phyloP scores from a whole-genome alignment of 768 basidiomycete species.

The Ramaria sp. region DNA sequence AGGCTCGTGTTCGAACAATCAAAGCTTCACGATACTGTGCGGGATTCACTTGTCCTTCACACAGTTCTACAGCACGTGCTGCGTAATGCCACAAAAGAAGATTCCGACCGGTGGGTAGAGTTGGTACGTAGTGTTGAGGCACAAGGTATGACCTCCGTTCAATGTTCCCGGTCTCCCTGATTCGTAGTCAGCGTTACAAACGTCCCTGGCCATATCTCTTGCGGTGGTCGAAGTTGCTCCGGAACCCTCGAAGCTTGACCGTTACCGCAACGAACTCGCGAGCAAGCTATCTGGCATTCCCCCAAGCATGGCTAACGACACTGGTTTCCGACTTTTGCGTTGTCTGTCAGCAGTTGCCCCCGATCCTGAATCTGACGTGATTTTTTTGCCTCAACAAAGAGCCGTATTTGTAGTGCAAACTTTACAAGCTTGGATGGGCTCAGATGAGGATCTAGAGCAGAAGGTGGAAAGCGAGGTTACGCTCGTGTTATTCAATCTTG shows the following conservation, averaged over 20 bases:
- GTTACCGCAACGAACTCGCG: conserved; percentile 85
- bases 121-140: conserved; percentile 57
- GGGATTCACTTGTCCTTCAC: conserved; percentile 51
- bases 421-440: conserved; percentile 71
- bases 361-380: conserved; percentile 61
- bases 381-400: conserved; percentile 77
- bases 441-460: conserved; percentile 56
- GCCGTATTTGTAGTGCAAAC: conserved; percentile 82
- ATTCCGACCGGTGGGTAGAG: conserved; percentile 70
- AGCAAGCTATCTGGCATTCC: conserved; percentile 64
- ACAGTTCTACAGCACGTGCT: conserved; percentile 50
- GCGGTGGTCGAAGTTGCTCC: conserved; percentile 51
- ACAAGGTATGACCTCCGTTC: conserved; percentile 34
- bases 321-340: conserved; percentile 60
- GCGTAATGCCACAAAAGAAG: conserved; percentile 45
- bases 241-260: conserved; percentile 62
- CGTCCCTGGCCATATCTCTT: conserved; percentile 53
- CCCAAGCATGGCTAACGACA: conserved; percentile 47
- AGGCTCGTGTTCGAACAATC: conserved; percentile 23
- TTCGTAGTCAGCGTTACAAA: conserved; percentile 47
- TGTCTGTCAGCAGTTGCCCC: conserved; percentile 68
- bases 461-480: conserved; percentile 74
- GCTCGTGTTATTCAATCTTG: conserved; percentile 60
- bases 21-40: conserved; percentile 31
- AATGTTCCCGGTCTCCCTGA: not conserved